Evolutionary conservation across 345 rosid genomes (phyloP).

Genomic region (Murraya koenigii): DNA sequence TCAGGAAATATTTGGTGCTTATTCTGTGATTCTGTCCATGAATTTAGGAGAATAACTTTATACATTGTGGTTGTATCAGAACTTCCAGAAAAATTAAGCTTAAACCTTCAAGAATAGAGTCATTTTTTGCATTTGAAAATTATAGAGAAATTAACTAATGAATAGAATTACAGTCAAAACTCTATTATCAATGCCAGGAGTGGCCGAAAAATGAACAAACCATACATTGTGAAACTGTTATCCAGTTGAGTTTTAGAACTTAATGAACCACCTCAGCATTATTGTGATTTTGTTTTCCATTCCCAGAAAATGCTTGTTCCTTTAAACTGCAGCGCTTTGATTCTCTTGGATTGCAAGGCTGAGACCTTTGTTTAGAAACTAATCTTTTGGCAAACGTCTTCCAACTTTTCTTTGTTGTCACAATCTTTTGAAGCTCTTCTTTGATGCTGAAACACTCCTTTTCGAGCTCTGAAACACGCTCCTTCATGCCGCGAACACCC

Average conservation of each 20-base stretch:
- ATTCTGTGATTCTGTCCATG: not conserved
- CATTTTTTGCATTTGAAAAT: not conserved
- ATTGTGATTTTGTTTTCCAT: slow-evolving; percentile 22
- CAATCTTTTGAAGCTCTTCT: slow-evolving; percentile 59
- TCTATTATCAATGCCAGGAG: not conserved
- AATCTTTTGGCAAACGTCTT: slow-evolving; percentile 48
- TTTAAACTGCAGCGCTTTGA: slow-evolving; percentile 31
- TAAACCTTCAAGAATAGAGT: no score
- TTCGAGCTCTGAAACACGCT: slow-evolving; percentile 59
- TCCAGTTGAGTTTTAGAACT: slow-evolving; percentile 3
- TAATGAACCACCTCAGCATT: slow-evolving; percentile 23
- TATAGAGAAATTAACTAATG: not conserved
- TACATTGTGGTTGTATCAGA: no score
- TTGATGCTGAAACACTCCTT: slow-evolving; percentile 69
- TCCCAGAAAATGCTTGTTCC: slow-evolving; percentile 15
- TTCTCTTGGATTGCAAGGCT: slow-evolving; percentile 48
- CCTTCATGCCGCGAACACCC: slow-evolving; percentile 42
- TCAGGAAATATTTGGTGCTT: not conserved
- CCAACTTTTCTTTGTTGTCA: slow-evolving; percentile 57
- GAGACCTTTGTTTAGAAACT: slow-evolving; percentile 50
- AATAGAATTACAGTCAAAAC: not conserved
- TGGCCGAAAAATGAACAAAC: not conserved
- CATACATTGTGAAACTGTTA: not conserved
- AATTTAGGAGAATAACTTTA: no score
- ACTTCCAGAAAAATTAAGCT: no score